Conservation (phyloP, 2,329 filamentous ascomycete genomes). For the Corinectria fuckeliana region DNA sequence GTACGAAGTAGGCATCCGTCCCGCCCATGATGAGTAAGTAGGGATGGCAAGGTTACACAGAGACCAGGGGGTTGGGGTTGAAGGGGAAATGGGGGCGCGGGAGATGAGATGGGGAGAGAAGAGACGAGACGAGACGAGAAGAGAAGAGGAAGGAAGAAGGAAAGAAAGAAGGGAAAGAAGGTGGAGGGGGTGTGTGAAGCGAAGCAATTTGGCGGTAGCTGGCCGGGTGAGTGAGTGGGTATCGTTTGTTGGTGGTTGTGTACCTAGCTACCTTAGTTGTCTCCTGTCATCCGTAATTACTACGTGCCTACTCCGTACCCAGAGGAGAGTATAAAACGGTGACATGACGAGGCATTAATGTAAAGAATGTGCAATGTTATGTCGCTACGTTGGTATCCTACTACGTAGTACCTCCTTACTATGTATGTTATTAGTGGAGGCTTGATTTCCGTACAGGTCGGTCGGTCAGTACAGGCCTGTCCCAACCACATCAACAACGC, state of each 20-base stretch:
- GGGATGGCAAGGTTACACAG: conserved; percentile 32
- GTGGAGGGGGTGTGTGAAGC: conserved; percentile 28
- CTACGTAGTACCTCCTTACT: too few relatives aligned
- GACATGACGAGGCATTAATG: conserved; percentile 8
- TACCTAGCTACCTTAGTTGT: not conserved
- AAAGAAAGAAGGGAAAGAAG: conserved; percentile 5
- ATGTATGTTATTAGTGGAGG: conserved; percentile 14
- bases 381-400: too few relatives aligned
- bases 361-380: too few relatives aligned
- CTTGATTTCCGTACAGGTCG: conserved; percentile 15
- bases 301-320: too few relatives aligned
- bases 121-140: not conserved
- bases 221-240: conserved; percentile 15
- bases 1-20: conserved; percentile 23
- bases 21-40: conserved; percentile 4
- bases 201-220: conserved; percentile 33
- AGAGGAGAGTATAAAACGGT: not conserved
- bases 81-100: conserved; percentile 26
- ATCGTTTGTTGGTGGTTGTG: conserved; percentile 10
- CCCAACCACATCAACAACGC: not conserved
- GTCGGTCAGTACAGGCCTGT: not conserved
- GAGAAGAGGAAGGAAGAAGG: conserved; percentile 19
- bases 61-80: conserved; percentile 21
- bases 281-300: too few relatives aligned
- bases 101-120: conserved; percentile 21